Evolutionary conservation across 805 yeast species (phyloP), one percentile per base, ranked within the genome.

Genomic region (Yarrowia deformans): DNA sequence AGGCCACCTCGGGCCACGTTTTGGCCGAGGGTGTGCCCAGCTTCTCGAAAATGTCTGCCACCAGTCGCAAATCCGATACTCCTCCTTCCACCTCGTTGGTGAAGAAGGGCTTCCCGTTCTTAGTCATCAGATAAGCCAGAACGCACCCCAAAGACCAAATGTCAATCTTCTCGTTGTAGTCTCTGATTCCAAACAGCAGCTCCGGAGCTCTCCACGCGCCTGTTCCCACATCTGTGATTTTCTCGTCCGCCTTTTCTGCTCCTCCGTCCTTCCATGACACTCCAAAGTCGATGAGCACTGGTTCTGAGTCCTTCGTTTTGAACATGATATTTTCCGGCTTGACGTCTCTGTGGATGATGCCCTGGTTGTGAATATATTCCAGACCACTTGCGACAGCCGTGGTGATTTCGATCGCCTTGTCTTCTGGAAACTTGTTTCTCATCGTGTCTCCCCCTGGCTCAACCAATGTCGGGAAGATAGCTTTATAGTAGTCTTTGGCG

Each of bases 201-300:
- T 91, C 97, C 0, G 96, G 94, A 0, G 95, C 88, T 70, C 89
- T 87, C 77, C 85, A 91, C 42, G 82, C 81, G 1, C 88, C 87
- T 0, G 93, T 88, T 23, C 89, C 83, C 4, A 91, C 87, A 69
- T 84, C 87, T 13, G 82, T 76, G 42, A 82, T 76, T 69, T 80
- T 81, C 7, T n/a, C 84, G 81, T 69, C 83, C 80, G 72, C 83
- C 80, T 63, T 72, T 50, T 73, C 72, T 8, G 46, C 13, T 1
- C 45, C 68, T 10, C 77, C 74, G 7, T 77, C 75, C 35, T 83
- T 81, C 64, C 84, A 83, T 46, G 91, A 88, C 2, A 87, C 83
- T 8, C 96, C 95, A 77, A 89, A 88, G 74, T 91, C 96, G 16
- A 87, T 85, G 1, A 89, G 71, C 8, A 78, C 73, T 70, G 61